Evolutionary conservation across 1,284 basidiomycete genomes (phyloP).

Genomic region (Trichosporon sp.): DNA sequence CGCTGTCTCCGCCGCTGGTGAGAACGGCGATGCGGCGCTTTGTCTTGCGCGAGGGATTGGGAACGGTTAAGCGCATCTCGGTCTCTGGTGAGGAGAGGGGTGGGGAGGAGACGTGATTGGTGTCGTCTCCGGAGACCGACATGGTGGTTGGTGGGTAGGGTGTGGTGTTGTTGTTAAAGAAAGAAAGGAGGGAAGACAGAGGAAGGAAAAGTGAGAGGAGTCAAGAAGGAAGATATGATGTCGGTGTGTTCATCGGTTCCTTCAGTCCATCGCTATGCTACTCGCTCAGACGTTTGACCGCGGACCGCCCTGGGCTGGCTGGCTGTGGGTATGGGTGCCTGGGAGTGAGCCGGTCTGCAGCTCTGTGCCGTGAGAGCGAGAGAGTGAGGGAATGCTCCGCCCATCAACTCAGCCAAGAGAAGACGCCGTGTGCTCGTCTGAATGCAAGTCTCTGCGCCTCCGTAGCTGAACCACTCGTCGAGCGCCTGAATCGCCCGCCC

Average conservation of each 20-base stretch:
- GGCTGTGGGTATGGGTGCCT: too few relatives aligned
- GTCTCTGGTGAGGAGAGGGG: background rate
- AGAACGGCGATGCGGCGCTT: slow-evolving; percentile 67
- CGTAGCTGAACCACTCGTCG: too few relatives aligned
- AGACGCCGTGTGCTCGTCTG: too few relatives aligned
- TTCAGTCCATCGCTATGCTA: too few relatives aligned
- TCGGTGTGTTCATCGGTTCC: too few relatives aligned
- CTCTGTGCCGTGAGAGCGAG: too few relatives aligned
- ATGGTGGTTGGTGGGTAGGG: background rate
- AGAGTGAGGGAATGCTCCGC: background rate
- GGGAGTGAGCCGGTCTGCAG: too few relatives aligned
- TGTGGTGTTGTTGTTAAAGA: background rate
- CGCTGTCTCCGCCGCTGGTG: slow-evolving; percentile 94
- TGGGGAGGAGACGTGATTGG: background rate
- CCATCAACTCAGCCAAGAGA: background rate
- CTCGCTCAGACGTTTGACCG: too few relatives aligned
- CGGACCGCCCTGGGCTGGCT: too few relatives aligned
- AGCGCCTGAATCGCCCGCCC: too few relatives aligned
- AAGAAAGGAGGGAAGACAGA: background rate
- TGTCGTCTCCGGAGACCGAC: background rate
- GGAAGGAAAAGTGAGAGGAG: background rate
- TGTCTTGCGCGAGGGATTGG: background rate
- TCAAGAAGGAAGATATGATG: background rate
- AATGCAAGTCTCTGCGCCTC: too few relatives aligned
- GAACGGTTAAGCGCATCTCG: background rate